Percentiles rank a stretch among this genome's conserved stretches.
Conservation (phyloP, 148 eudicot species). For the Chenopodium quinoa region DNA sequence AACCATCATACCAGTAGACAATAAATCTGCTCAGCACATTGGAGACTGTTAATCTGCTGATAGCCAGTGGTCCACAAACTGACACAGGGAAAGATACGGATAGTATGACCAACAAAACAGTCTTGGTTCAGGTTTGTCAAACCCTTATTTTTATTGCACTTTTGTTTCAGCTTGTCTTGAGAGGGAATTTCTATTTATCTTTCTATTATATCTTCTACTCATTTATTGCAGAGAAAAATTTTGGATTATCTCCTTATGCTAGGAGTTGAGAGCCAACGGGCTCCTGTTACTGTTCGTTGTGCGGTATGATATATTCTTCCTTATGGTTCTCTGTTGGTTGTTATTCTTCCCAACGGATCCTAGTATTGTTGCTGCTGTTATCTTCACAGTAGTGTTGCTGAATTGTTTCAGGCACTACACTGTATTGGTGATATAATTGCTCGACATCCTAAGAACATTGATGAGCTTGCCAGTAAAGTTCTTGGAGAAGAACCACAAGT, state of each 20-base stretch:
- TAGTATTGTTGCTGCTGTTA: constrained; percentile 3
- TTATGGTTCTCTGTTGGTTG: not conserved
- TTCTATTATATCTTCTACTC: constrained; percentile 3
- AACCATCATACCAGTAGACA: constrained; percentile 77
- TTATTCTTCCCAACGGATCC: not conserved
- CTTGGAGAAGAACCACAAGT: constrained; percentile 88
- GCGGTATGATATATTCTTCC: constrained; percentile 50
- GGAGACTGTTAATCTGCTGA: constrained; percentile 81
- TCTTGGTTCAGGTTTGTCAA: constrained; percentile 81
- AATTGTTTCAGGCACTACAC: constrained; percentile 58
- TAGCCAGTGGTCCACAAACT: constrained; percentile 51
- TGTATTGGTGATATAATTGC: constrained; percentile 79
- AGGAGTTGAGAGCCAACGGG: constrained; percentile 99
- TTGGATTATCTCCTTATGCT: constrained; percentile 78
- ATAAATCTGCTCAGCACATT: constrained; percentile 85
- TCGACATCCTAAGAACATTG: constrained; percentile 68
- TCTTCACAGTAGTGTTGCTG: constrained; percentile 13
- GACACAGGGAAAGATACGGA: constrained; percentile 66
- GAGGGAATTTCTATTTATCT: not conserved
- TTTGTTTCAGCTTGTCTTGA: not conserved
- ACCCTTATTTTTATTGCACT: not conserved
- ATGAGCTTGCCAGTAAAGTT: constrained; percentile 68
- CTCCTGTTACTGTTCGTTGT: constrained; percentile 89
- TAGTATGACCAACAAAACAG: constrained; percentile 75
- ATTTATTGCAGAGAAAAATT: constrained; percentile 58